Base-by-base conservation (phyloP, 2,329 filamentous ascomycete species). In the Ceratocystis harringtonii region DNA sequence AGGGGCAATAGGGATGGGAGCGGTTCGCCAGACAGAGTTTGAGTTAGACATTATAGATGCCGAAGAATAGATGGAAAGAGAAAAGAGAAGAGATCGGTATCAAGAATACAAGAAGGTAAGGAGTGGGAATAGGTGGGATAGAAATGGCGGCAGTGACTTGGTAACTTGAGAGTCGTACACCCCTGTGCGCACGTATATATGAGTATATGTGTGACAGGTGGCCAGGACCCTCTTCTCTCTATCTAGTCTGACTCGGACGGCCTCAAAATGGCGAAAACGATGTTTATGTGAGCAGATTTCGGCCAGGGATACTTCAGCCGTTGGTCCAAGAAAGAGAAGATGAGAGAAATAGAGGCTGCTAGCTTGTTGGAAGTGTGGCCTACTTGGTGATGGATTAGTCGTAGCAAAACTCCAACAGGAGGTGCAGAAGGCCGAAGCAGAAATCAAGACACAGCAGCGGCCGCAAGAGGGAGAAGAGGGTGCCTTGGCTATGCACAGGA, bases 1-100 rank as follows among this genome's bases (percentile, higher is more conserved):
- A 70, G 83, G 81, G 69, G 84, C 83, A 73, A 86, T 86, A 73
- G 83, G 80, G 73, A 86, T 86, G 70, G 84, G 84, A 72, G 81
- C 82, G 75, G 83, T 84, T 74, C 84, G 78, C 69, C 80, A 77
- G 73, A 84, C 77, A 71, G 79, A 74, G 71, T 74, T 77, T 70
- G 80, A 76, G 70, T 78, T 80, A 62, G 73, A 70, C 70, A 81
- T 79, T 80, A 84, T 84, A 8, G 17, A n/a, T 50, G 6, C 15
- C 10, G 17, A n/a, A n/a, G n/a, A 22, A 10, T 41, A 41, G 36
- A 41, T 41, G 36, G 36, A 41, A 41, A 41, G 36, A 41, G 36
- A 41, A 41, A 41, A 41, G 36, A 41, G 45, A 50, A 50, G 45
- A 50, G n/a, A 22, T 19, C 6, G n/a, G 7, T n/a, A 50, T 50